A percentile compares a stretch with the other conserved stretches of the same genome.
These are phyloP conservation scores for Aspergillus sp. DNA, from an alignment of 2,329 filamentous ascomycete genomes.

Conservation along the genomic window DNA sequence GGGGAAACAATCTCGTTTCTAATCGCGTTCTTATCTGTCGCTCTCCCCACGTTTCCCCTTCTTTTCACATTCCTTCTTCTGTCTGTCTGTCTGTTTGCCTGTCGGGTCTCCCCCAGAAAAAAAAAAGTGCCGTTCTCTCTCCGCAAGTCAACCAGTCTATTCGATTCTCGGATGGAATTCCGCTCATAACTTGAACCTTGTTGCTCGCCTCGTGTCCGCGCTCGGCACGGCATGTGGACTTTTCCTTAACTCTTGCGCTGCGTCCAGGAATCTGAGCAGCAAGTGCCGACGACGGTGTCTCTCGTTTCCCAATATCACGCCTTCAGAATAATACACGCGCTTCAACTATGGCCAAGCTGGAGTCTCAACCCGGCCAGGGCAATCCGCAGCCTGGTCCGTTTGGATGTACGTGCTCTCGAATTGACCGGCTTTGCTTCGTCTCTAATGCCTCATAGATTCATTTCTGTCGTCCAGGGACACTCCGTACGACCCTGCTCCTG, in stretches of 20 bases:
- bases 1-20: too few species aligned
- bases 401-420: slow-evolving; percentile 50
- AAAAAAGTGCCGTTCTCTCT: too few species aligned
- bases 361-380: slow-evolving; percentile 33
- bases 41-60: too few species aligned
- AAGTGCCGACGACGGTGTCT: slow-evolving; percentile 1
- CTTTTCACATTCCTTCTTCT: too few species aligned
- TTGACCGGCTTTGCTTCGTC: slow-evolving; percentile 4
- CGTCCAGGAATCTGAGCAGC: slow-evolving; percentile 16
- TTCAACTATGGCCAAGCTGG: slow-evolving; percentile 22
- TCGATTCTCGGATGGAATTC: neutral
- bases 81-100: too few species aligned
- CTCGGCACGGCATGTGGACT: slow-evolving; percentile 20
- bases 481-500: slow-evolving; percentile 44
- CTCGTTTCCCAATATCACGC: neutral
- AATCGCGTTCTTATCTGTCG: too few species aligned
- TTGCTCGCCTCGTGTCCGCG: too few species aligned
- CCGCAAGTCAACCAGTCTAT: too few species aligned
- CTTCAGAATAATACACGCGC: slow-evolving; percentile 1
- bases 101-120: too few species aligned
- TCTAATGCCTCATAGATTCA: slow-evolving; percentile 18
- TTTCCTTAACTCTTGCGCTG: slow-evolving; percentile 12
- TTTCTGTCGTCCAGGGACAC: slow-evolving; percentile 27
- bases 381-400: slow-evolving; percentile 52
- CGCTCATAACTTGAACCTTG: slow-evolving; percentile 2